phyloP scores from a whole-genome alignment of 352 stramenopile genomes.

The Chrysophaeum taylorii region DNA sequence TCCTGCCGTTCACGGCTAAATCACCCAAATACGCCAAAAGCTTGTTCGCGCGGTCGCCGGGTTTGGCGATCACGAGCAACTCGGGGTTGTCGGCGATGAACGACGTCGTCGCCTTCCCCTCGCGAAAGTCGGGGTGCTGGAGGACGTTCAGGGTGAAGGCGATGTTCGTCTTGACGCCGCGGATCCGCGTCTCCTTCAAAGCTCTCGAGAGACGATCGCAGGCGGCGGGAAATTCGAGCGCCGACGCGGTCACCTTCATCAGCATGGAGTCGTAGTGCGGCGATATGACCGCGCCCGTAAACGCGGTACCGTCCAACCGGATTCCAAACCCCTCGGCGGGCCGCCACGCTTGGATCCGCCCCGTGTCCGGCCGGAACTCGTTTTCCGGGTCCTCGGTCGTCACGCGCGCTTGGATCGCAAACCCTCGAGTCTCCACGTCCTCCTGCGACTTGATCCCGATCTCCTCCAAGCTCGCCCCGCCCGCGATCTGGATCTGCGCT shows the following conservation, averaged over 20 bases:
- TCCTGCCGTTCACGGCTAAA: constrained; percentile 90
- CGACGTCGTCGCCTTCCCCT: constrained; percentile 70
- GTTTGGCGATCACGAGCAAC: constrained; percentile 16
- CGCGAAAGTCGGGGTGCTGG: constrained; percentile 73
- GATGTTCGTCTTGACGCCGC: constrained; percentile 38
- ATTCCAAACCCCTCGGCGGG: constrained; percentile 74
- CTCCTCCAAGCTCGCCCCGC: constrained; percentile 75
- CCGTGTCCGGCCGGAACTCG: constrained; percentile 89
- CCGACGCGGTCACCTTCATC: constrained; percentile 70
- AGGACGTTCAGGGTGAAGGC: constrained; percentile 75
- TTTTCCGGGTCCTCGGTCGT: constrained; percentile 82
- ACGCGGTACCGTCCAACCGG: constrained; percentile 81
- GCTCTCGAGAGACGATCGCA: constrained; percentile 70
- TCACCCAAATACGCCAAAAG: constrained; percentile 91
- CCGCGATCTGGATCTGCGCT: constrained; percentile 85
- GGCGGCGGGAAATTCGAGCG: constrained; percentile 52
- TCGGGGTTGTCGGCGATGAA: constrained; percentile 82
- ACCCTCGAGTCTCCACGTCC: constrained; percentile 72
- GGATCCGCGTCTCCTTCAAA: constrained; percentile 76
- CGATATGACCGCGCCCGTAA: constrained; percentile 76
- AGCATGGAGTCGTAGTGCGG: constrained; percentile 79
- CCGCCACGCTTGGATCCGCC: constrained; percentile 76
- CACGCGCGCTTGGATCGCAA: constrained; percentile 92
- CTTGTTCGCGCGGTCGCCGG: constrained; percentile 84
- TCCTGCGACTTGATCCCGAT: constrained; percentile 79